Evolutionary conservation across 192 early-diverging fungal genomes (phyloP), one percentile per base, ranked within the genome.

Genomic region (Coemansia sp.): DNA sequence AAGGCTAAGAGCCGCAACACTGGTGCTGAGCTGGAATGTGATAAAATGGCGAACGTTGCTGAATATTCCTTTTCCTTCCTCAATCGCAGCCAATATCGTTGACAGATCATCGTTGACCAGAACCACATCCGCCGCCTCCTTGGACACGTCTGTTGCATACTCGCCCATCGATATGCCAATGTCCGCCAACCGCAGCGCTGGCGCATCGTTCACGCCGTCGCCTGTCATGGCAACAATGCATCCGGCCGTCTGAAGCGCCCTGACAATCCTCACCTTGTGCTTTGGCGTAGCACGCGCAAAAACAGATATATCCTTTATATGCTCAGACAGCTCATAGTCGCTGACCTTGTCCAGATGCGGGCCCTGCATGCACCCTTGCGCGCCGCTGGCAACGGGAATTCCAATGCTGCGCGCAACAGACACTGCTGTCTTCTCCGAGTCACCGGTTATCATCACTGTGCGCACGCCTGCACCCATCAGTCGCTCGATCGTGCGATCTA

Each of bases 161-260:
- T 92, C 90, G 18, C 97, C 97, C 95, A 99, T 97, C 0, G 95
- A 94, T 18, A 99, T 92, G 59, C 97, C 97, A 81, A 99, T 96
- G 71, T 97, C 94, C 0, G 97, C 93, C 64, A 96, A 85, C 65
- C 90, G 86, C 65, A 99, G 70, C 9, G 97, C 97, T 47, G 94
- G 95, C 6, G 94, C 95, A 84, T 99, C 97, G 72, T 97, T 99
- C 7, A 96, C 93, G 44, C 97, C 97, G 70, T 99, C 97, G 15
- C 95, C 97, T 0, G 93, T 95, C 95, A 99, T 97, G 9, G 95
- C 97, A 0, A 98, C 97, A 37, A 97, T 87, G 39, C 86, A 81
- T 3, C 95, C 95, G 13, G 88, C 91, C 41, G 86, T 69, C 71
- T 99, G 97, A 73, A 94, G 87, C 8, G 95, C 95, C 7, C 87